Evolutionary conservation across 345 rosid genomes (phyloP).

Genomic region (Eucalyptus virginea): DNA sequence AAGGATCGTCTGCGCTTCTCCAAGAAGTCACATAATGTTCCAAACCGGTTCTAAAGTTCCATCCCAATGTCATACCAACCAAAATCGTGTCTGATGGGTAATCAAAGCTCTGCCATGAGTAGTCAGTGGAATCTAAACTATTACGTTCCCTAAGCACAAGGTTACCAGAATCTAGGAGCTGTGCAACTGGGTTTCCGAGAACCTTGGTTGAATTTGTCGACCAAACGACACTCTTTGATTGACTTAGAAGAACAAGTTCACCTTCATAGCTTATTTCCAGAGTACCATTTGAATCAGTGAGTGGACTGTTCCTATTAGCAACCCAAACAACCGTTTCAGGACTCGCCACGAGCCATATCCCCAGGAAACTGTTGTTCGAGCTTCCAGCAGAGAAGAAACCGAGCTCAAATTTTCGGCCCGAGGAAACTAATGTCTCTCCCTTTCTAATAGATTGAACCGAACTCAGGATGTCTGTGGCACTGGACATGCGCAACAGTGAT

Average conservation of each 20-base stretch:
- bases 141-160: background rate
- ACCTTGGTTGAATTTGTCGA: background rate
- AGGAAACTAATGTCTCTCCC: background rate
- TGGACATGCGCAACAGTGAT: background rate
- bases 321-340: constrained; percentile 13
- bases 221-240: background rate
- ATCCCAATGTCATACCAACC: constrained; percentile 10
- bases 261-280: constrained; percentile 1
- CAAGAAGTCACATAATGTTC: constrained; percentile 4
- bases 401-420: background rate
- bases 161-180: constrained; percentile 20
- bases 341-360: constrained; percentile 14
- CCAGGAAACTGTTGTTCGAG: constrained; percentile 6
- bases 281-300: background rate
- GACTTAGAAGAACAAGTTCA: background rate
- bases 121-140: background rate
- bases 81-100: constrained; percentile 14
- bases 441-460: background rate
- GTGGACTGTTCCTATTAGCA: constrained; percentile 22
- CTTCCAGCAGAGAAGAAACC: background rate
- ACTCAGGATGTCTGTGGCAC: background rate
- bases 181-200: background rate
- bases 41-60: background rate
- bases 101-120: constrained; percentile 25
- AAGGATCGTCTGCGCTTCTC: constrained; percentile 10